Conservation (phyloP, 164 flowering plant species). For the Echeveria elegans region DNA sequence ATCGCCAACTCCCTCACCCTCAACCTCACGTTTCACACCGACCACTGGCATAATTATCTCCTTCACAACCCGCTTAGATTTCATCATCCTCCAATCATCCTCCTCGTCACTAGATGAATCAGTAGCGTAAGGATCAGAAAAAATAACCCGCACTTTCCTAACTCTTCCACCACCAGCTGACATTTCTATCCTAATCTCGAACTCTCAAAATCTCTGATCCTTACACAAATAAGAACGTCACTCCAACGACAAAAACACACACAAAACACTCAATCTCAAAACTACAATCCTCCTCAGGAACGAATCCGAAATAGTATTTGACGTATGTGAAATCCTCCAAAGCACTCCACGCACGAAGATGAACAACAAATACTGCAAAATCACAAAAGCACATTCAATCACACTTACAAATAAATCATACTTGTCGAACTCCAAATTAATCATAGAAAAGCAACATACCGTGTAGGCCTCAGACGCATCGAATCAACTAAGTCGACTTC, state of each 20-base stretch:
- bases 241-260: not conserved
- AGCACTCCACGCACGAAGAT: slow-evolving; percentile 54
- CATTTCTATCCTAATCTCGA: not conserved
- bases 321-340: slow-evolving; percentile 71
- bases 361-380: slow-evolving; percentile 61
- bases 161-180: not conserved
- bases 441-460: slow-evolving; percentile 23
- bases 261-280: slow-evolving; percentile 17
- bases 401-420: not conserved
- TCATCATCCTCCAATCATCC: not conserved
- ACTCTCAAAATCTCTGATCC: not conserved
- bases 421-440: too few relatives aligned
- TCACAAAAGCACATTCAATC: not conserved
- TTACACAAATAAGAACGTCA: not conserved
- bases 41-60: not conserved
- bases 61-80: slow-evolving; percentile 2
- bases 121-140: slow-evolving; percentile 5
- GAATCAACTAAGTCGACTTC: slow-evolving; percentile 19
- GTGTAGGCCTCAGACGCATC: slow-evolving; percentile 88
- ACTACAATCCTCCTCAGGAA: slow-evolving; percentile 56
- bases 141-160: not conserved
- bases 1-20: slow-evolving; percentile 35
- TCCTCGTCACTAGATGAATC: slow-evolving; percentile 6
- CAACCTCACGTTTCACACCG: not conserved
- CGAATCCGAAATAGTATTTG: slow-evolving; percentile 39